Evolutionary conservation across 2,329 filamentous ascomycete species (phyloP), one percentile per base, ranked within the genome.

Genomic region (Macrophomina phaseolina): DNA sequence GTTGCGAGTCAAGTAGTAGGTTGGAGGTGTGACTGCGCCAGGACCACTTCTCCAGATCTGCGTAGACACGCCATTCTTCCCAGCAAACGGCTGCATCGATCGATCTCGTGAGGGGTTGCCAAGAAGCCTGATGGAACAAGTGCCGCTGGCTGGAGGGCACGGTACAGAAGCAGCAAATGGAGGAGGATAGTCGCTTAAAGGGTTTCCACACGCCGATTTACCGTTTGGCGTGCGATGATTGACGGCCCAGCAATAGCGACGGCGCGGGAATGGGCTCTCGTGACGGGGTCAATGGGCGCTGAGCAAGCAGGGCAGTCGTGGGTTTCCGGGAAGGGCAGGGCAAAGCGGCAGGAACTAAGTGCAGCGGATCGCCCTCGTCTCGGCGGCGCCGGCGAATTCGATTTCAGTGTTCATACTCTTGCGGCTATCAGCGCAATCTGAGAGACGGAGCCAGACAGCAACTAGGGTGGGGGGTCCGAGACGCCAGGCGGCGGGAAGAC

Each of bases 251-350:
- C 4, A 23, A 40, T 18, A 55, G 52, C 16, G 52, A 40, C n/a
- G 16, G 52, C 34, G 16, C 16, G 8, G 11, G n/a, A 34, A 23
- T 38, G 6, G 14, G 32, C 34, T 34, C 52, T 38, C n/a, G 40
- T 46, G 40, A 46, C 14, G 30, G 40, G 11, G 40, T 14, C 12
- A 16, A 49, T 36, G 12, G 55, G 30, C 45, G 38, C 38, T 23
- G 38, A n/a, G 18, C 14, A 46, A 48, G 58, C 58, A 62, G 42
- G 58, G 58, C 45, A 49, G 30, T 28, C 18, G 32, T 62, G 45
- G 45, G 28, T 49, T 49, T 18, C 14, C 32, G 9, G n/a, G 58
- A 11, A 7, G 16, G n/a, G 34, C 52, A 38, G 30, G 28, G 9
- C 3, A 30, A 55, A 16, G 34, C 52, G 32, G 34, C 42, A 62